Percentiles rank a stretch among this genome's conserved stretches.
Evolutionary conservation across 2,329 filamentous ascomycete species (phyloP).

Genomic region (Aspergillus hiratsukae): DNA sequence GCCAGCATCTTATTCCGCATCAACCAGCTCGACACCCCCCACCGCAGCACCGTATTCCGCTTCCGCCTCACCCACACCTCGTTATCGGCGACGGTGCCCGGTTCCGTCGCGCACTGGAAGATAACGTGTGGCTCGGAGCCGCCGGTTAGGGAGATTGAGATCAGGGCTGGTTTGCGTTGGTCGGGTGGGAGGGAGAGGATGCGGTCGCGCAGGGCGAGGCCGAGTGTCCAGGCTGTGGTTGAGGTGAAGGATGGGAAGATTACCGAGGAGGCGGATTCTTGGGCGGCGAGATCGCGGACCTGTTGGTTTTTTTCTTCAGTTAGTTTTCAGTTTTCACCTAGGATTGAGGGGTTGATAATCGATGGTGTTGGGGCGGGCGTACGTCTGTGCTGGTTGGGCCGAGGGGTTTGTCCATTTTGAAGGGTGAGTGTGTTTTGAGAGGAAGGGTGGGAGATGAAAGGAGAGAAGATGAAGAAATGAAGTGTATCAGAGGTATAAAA

Average conservation of each 20-base stretch:
- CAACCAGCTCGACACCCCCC: constrained; percentile 65
- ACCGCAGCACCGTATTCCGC: constrained; percentile 66
- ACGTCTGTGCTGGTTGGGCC: constrained; percentile 28
- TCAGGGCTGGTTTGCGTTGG: constrained; percentile 36
- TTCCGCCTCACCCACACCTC: constrained; percentile 68
- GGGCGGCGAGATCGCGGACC: constrained; percentile 24
- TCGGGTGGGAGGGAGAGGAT: constrained; percentile 30
- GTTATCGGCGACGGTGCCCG: constrained; percentile 67
- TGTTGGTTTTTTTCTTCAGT: constrained; percentile 3
- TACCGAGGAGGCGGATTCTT: constrained; percentile 25
- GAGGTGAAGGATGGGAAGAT: constrained; percentile 37
- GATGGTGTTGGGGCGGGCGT: constrained; percentile 2
- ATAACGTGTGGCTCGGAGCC: constrained; percentile 50
- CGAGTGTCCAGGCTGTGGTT: constrained; percentile 36
- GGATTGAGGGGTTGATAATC: not conserved
- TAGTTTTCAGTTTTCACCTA: not conserved
- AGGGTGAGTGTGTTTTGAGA: not conserved
- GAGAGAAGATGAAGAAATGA: not conserved
- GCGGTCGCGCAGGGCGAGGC: constrained; percentile 34
- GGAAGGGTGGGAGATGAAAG: not conserved
- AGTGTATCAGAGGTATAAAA: not conserved
- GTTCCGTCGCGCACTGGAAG: constrained; percentile 65
- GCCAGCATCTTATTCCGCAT: constrained; percentile 61
- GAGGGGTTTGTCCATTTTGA: constrained; percentile 25
- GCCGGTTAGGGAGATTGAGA: constrained; percentile 37